Conservation (phyloP, 2,329 filamentous ascomycete genomes). For the Aspergillus neotritici region DNA sequence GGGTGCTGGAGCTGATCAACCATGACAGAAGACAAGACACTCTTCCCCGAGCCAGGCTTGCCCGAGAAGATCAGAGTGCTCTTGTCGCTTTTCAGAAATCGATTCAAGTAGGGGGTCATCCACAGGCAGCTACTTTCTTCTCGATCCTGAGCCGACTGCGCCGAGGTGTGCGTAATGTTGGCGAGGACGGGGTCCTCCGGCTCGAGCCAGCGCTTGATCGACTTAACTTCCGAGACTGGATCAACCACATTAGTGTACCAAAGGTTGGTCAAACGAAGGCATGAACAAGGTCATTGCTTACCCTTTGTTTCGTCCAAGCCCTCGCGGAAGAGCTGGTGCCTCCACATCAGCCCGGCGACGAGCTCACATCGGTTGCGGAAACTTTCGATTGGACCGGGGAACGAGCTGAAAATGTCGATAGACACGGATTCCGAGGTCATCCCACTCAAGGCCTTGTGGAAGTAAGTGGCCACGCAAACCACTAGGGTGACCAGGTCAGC, state of each 20-base stretch:
- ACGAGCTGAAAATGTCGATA: constrained; percentile 36
- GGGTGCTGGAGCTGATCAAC: constrained; percentile 36
- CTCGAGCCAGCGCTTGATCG: constrained; percentile 37
- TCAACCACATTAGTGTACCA: neutral
- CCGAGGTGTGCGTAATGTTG: constrained; percentile 41
- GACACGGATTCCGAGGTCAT: constrained; percentile 21
- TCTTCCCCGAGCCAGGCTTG: constrained; percentile 36
- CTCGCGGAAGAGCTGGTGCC: constrained; percentile 32
- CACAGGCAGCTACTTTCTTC: constrained; percentile 52
- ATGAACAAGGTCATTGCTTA: constrained; percentile 5
- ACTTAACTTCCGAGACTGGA: constrained; percentile 26
- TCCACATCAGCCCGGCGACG: constrained; percentile 38
- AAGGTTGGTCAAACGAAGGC: too few relatives aligned
- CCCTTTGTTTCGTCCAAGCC: constrained; percentile 27
- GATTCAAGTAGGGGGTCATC: constrained; percentile 46
- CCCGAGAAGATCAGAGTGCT: constrained; percentile 43
- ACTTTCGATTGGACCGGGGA: constrained; percentile 31
- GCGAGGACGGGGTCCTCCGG: constrained; percentile 44
- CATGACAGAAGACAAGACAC: constrained; percentile 35
- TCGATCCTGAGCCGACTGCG: constrained; percentile 36
- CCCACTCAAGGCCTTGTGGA: constrained; percentile 27
- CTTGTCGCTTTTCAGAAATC: constrained; percentile 45
- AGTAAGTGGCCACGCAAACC: constrained; percentile 31
- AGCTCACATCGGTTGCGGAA: constrained; percentile 33
- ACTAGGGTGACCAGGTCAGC: constrained; percentile 32